phyloP scores from a whole-genome alignment of 1,139 yeast genomes.

The Citeromyces siamensis region DNA sequence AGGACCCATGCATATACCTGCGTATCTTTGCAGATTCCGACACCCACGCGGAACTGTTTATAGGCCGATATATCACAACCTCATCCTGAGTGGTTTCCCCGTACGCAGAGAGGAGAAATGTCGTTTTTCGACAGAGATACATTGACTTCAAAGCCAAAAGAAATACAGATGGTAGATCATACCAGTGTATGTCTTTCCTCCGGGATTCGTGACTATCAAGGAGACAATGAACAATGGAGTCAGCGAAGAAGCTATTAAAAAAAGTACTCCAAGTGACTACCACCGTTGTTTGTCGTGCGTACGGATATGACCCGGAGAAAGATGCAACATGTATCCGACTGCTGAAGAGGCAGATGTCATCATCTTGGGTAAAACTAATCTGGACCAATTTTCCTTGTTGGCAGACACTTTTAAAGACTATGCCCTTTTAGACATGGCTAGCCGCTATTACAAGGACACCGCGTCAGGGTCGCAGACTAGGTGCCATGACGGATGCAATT shows the following conservation, averaged over 20 bases:
- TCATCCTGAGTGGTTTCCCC: too few relatives aligned
- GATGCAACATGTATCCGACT: conserved; percentile 68
- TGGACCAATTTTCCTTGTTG: conserved; percentile 88
- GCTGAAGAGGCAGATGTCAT: conserved; percentile 80
- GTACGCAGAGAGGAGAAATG: too few relatives aligned
- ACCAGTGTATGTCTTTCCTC: too few relatives aligned
- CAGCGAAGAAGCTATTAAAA: too few relatives aligned
- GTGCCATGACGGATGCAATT: conserved; percentile 29
- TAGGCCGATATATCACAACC: too few relatives aligned
- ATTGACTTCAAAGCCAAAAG: too few relatives aligned
- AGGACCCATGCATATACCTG: too few relatives aligned
- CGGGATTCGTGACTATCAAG: conserved; percentile 78
- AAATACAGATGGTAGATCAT: too few relatives aligned
- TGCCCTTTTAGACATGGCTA: conserved; percentile 78
- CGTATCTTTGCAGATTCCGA: too few relatives aligned
- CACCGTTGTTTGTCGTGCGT: conserved; percentile 93
- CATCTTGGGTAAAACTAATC: conserved; percentile 81
- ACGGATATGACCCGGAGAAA: conserved; percentile 45
- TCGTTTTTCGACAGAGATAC: too few relatives aligned
- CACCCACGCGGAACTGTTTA: too few relatives aligned
- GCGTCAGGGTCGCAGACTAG: conserved; percentile 36
- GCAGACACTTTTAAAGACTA: conserved; percentile 77
- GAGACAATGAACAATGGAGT: conserved; percentile 88
- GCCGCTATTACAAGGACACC: conserved; percentile 43
- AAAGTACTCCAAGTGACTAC: too few relatives aligned